Evolutionary conservation across 2,329 filamentous ascomycete genomes (phyloP), one percentile per base, ranked within the genome.

Genomic region (Talaromyces sp.): DNA sequence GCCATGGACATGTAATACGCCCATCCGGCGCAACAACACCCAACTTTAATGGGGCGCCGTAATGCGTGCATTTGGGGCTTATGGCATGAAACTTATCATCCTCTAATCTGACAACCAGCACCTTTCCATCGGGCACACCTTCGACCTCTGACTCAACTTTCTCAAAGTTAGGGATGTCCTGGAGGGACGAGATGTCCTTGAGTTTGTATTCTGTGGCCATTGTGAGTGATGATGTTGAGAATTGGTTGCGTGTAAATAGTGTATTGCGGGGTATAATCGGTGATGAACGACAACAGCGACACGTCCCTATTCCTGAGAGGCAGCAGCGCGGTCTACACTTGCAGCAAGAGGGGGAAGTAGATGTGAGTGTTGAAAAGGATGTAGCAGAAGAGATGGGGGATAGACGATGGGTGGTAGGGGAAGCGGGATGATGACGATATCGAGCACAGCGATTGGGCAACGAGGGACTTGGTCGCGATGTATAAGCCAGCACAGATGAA

Each of bases 61-160:
- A 98, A 80, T 98, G 94, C 15, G 87, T 89, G 75, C 95, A 99
- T 70, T 90, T 95, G 45, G 92, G 82, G 41, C 91, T 93, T 41
- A 96, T 78, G 35, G 93, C 95, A 74, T 93, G 89, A 17, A 94
- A 82, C 70, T 90, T 86, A 70, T 89, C 90, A 62, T 87, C 88
- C 13, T 87, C 88, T 11, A 89, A 84, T 74, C 96, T 96, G 69
- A 95, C 83, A 4, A 99, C 84, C 5, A 99, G 83, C 2, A 99
- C 89, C 78, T 97, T 98, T 68, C 87, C 92, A 43, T 86, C 88
- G 65, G 94, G 89, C 50, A 99, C 84, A 22, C 94, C 95, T 72
- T 98, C 94, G 4, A 99, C 90, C 72, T 97, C 93, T 15, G 87
- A 90, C 78, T 98, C 93, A 68, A 90, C 85, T 83, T 97, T 98